These are phyloP conservation scores for Xerocomus potaroensis DNA, from an alignment of 768 basidiomycete genomes.

Conservation along the genomic window DNA sequence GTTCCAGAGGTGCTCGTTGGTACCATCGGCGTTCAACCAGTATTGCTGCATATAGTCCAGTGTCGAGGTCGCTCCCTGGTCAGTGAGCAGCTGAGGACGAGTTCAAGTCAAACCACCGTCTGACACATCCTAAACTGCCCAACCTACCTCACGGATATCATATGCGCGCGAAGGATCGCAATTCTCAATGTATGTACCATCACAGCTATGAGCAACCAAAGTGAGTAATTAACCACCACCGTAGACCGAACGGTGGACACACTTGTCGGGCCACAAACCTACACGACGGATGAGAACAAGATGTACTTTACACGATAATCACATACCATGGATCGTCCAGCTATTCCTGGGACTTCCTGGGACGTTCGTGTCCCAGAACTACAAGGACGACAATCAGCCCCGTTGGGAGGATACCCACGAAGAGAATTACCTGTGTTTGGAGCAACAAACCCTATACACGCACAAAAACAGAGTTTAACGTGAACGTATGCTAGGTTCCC, in stretches of 20 bases:
- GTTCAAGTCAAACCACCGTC: not conserved
- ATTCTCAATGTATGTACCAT: constrained; percentile 36
- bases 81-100: constrained; percentile 43
- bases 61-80: constrained; percentile 53
- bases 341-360: constrained; percentile 58
- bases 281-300: constrained; percentile 4
- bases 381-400: constrained; percentile 20
- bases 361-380: constrained; percentile 60
- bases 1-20: constrained; percentile 69
- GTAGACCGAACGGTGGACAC: constrained; percentile 12
- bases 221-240: not conserved
- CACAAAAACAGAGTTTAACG: not conserved
- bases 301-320: not conserved
- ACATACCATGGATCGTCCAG: constrained; percentile 72
- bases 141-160: constrained; percentile 38
- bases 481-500: not conserved
- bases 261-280: constrained; percentile 71
- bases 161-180: constrained; percentile 44
- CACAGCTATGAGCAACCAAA: constrained; percentile 42
- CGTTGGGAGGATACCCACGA: not conserved
- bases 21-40: constrained; percentile 61
- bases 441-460: constrained; percentile 51
- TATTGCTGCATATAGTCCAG: constrained; percentile 56
- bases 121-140: not conserved
- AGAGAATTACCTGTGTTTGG: constrained; percentile 45